Base-by-base conservation (phyloP, 306 rosid genomes). In the Vigna angularis region DNA sequence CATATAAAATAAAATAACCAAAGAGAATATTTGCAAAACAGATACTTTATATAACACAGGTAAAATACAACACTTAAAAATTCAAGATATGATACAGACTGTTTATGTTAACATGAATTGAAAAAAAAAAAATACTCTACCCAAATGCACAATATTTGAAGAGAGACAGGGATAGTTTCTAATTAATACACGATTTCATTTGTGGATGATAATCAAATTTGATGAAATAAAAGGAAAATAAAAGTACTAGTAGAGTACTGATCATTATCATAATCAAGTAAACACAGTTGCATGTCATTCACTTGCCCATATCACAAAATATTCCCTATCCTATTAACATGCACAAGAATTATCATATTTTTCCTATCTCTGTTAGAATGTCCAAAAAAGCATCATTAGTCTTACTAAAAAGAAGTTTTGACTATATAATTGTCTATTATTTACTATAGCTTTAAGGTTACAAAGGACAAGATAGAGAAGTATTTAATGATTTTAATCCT, bases 1-100 rank as follows among this genome's bases (percentile, higher is more conserved):
- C 16, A 63, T n/a, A 64, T 34, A 7, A 45, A 77, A 73, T 45
- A 36, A 38, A 44, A 53, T n/a, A 79, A 24, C 15, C 62, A 32
- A 70, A 78, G 40, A 57, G 10, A 20, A 57, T 57, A 6, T 57
- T 22, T 57, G 34, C 10, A 57, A 57, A 8, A 16, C 34, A 24
- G 34, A 57, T 2, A 11, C 63, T 57, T 11, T 11, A 57, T 57
- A 56, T 3, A 5, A 56, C 34, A 22, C 32, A 22, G 24, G 32
- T 20, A 56, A 15, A 3, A 22, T 22, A 20, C 62, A 3, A 11
- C 34, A 20, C 34, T 32, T 56, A 10, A 24, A 55, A 57, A 57
- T 22, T 22, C 34, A 57, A 22, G 64, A 56, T 56, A 56, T 1
- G 7, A 20, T 55, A 55, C 3, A 56, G 63, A 30, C 63, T 22